These are phyloP conservation scores for Paecilomyces sp. DNA, from an alignment of 2,329 filamentous ascomycete species.

Conservation along the genomic window DNA sequence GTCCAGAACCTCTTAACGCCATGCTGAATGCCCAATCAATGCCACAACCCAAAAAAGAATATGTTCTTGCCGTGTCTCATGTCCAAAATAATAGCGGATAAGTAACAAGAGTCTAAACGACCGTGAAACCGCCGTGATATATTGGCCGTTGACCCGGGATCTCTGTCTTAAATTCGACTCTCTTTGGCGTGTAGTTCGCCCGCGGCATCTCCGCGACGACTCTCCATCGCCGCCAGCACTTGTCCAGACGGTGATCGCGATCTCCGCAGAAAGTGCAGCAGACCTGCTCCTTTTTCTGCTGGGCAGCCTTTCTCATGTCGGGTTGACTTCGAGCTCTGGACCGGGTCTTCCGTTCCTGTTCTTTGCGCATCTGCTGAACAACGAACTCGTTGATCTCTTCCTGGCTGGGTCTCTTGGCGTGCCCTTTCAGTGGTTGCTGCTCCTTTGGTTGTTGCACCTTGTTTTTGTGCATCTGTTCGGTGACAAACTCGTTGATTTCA, in stretches of 20 bases:
- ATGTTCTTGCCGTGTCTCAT: background rate
- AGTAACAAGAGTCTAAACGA: slow-evolving; percentile 6
- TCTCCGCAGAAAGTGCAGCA: slow-evolving; percentile 18
- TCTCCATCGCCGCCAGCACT: slow-evolving; percentile 18
- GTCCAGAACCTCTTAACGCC: background rate
- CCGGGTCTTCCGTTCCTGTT: slow-evolving; percentile 13
- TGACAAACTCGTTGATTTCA: slow-evolving; percentile 20
- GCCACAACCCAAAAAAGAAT: background rate
- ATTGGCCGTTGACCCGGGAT: slow-evolving; percentile 14
- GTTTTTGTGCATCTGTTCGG: slow-evolving; percentile 15
- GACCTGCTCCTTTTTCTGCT: background rate
- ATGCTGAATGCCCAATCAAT: background rate
- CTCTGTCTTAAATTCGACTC: slow-evolving; percentile 14
- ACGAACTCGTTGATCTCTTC: slow-evolving; percentile 23
- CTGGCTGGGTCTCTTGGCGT: slow-evolving; percentile 19
- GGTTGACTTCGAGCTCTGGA: slow-evolving; percentile 15
- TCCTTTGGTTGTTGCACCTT: background rate
- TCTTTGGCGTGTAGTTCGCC: slow-evolving; percentile 14
- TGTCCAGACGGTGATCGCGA: slow-evolving; percentile 11
- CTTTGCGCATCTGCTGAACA: slow-evolving; percentile 18
- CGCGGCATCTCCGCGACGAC: slow-evolving; percentile 16
- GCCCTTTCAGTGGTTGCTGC: slow-evolving; percentile 5
- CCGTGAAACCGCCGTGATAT: slow-evolving; percentile 16
- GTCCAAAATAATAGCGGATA: background rate
- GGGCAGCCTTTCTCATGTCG: slow-evolving; percentile 5